These are phyloP conservation scores for Paramyrothecium roridum DNA, from an alignment of 2,329 filamentous ascomycete genomes.

Conservation along the genomic window DNA sequence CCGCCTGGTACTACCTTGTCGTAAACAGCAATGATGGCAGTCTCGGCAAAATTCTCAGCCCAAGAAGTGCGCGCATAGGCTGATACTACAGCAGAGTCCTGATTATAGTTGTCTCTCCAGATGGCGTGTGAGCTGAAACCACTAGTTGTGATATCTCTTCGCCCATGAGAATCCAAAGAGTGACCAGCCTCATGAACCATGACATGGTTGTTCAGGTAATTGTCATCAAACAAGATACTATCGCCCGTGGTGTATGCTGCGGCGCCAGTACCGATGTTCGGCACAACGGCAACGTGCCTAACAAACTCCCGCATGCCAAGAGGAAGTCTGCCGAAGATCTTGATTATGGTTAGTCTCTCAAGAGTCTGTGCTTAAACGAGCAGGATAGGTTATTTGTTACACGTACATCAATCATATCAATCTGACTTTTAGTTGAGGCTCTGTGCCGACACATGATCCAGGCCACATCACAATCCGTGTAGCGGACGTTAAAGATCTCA, in stretches of 20 bases:
- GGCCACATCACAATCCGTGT: slow-evolving; percentile 19
- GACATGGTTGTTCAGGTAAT: slow-evolving; percentile 6
- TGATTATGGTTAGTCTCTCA: no score
- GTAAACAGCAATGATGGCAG: slow-evolving; percentile 16
- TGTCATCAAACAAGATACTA: slow-evolving; percentile 12
- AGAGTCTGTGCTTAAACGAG: no score
- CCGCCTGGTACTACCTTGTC: slow-evolving; percentile 22
- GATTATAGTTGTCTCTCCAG: slow-evolving; percentile 15
- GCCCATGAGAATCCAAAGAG: slow-evolving; percentile 13
- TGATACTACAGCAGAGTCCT: slow-evolving; percentile 11
- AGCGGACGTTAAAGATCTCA: slow-evolving; percentile 19
- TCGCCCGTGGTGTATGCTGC: slow-evolving; percentile 9
- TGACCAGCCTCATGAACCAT: slow-evolving; percentile 14
- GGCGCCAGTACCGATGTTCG: slow-evolving; percentile 4
- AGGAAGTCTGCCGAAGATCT: slow-evolving; percentile 22
- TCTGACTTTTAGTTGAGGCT: slow-evolving; percentile 7
- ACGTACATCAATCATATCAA: slow-evolving; percentile 18
- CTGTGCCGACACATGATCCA: slow-evolving; percentile 28
- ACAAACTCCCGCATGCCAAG: slow-evolving; percentile 22
- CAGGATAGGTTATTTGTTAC: neutral
- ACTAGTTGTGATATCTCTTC: no score
- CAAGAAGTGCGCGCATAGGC: slow-evolving; percentile 14
- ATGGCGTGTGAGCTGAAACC: slow-evolving; percentile 9
- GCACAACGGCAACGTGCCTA: slow-evolving; percentile 17
- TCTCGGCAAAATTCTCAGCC: slow-evolving; percentile 21